phyloP scores from a whole-genome alignment of 2,329 filamentous ascomycete species.

The Calonectria pteridis region DNA sequence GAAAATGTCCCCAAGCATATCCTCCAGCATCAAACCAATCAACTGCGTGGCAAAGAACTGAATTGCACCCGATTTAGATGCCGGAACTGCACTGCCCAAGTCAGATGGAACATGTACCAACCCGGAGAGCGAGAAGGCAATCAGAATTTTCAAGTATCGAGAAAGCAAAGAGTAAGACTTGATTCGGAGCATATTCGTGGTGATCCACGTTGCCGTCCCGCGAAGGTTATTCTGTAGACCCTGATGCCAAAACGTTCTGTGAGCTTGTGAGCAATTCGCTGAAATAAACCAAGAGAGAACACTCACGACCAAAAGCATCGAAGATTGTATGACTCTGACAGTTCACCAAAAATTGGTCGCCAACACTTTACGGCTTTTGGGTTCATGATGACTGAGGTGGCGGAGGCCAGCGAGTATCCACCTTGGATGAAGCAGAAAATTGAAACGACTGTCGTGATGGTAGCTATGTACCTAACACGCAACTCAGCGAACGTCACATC shows the following conservation, averaged over 20 bases:
- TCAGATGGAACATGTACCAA: conserved; percentile 34
- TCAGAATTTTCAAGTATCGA: conserved; percentile 32
- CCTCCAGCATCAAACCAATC: conserved; percentile 36
- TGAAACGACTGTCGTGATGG: conserved; percentile 35
- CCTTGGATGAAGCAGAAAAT: conserved; percentile 40
- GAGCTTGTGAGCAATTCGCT: background rate
- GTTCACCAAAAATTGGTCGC: conserved; percentile 34
- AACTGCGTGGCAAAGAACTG: conserved; percentile 34
- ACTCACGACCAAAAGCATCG: conserved; percentile 39
- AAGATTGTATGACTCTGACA: conserved; percentile 31
- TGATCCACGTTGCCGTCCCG: conserved; percentile 35
- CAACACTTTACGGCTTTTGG: conserved; percentile 33
- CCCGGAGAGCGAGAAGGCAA: conserved; percentile 33
- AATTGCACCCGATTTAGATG: conserved; percentile 30
- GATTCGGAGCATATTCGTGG: conserved; percentile 28
- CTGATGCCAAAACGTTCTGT: conserved; percentile 38
- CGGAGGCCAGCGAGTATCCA: conserved; percentile 33
- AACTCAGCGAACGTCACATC: conserved; percentile 26
- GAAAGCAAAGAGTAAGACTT: conserved; percentile 28
- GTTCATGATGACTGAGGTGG: conserved; percentile 26
- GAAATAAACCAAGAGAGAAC: background rate
- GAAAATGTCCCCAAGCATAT: conserved; percentile 29
- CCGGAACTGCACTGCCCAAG: conserved; percentile 34
- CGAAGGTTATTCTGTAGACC: conserved; percentile 36
- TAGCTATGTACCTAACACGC: conserved; percentile 35